These are phyloP conservation scores for Ceratobasidium sp. DNA, from an alignment of 1,284 basidiomycete genomes.

Conservation along the genomic window DNA sequence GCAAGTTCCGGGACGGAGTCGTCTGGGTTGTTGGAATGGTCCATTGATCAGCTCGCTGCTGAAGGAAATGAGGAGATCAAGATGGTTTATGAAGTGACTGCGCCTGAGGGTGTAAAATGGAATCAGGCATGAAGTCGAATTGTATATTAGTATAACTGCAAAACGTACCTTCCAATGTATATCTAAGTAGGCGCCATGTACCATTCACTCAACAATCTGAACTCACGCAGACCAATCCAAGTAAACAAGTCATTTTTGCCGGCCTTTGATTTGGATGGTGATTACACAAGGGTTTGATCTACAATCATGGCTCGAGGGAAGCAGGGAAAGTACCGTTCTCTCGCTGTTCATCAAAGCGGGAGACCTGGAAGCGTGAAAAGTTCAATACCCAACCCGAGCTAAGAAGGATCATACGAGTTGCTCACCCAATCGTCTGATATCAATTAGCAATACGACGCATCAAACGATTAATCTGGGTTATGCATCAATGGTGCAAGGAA, in stretches of 20 bases:
- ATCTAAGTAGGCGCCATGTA: too few species aligned
- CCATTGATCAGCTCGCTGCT: slow-evolving; percentile 34
- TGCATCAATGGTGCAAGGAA: neutral
- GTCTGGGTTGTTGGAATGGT: slow-evolving; percentile 40
- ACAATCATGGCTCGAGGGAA: slow-evolving; percentile 74
- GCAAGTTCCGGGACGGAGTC: neutral
- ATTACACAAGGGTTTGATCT: slow-evolving; percentile 29
- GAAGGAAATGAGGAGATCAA: slow-evolving; percentile 54
- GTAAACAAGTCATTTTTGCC: slow-evolving; percentile 17
- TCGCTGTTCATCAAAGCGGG: slow-evolving; percentile 91
- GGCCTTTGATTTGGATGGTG: slow-evolving; percentile 15
- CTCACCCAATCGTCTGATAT: slow-evolving; percentile 82
- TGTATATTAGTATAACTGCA: slow-evolving; percentile 21
- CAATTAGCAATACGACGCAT: slow-evolving; percentile 38
- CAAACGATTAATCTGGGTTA: slow-evolving; percentile 13
- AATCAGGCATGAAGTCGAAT: slow-evolving; percentile 27
- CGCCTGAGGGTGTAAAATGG: slow-evolving; percentile 53
- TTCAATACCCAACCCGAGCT: slow-evolving; percentile 39
- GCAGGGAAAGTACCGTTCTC: slow-evolving; percentile 92
- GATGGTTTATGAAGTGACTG: slow-evolving; percentile 60
- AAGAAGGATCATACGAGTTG: slow-evolving; percentile 40
- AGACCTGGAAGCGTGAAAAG: slow-evolving; percentile 60
- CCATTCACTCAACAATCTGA: neutral
- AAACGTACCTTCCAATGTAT: slow-evolving; percentile 6
- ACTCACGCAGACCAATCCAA: slow-evolving; percentile 1